These are phyloP conservation scores for Ascochyta viciae-villosae DNA, from an alignment of 2,329 filamentous ascomycete species.

Conservation along the genomic window DNA sequence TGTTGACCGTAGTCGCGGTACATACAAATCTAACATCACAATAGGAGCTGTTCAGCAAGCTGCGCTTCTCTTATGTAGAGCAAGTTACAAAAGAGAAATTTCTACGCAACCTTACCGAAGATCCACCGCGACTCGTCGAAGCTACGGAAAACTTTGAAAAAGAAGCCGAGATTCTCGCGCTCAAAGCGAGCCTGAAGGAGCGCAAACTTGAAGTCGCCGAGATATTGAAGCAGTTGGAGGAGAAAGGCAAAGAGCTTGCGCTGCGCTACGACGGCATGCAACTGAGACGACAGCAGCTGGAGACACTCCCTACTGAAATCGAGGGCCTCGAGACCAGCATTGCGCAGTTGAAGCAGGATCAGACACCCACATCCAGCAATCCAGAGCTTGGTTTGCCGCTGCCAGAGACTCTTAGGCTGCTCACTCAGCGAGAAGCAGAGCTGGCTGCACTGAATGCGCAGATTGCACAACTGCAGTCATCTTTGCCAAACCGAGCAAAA, in stretches of 20 bases:
- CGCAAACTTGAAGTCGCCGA: constrained; percentile 80
- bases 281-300: constrained; percentile 59
- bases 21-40: constrained; percentile 9
- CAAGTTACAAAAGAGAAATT: constrained; percentile 99
- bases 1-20: not conserved
- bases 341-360: constrained; percentile 51
- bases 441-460: constrained; percentile 52
- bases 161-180: constrained; percentile 66
- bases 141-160: constrained; percentile 73
- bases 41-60: constrained; percentile 90
- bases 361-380: constrained; percentile 45
- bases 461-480: constrained; percentile 61
- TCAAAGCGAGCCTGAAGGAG: constrained; percentile 78
- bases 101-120: constrained; percentile 87
- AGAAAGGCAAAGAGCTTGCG: constrained; percentile 64
- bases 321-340: constrained; percentile 60
- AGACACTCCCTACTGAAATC: constrained; percentile 60
- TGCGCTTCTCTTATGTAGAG: constrained; percentile 96
- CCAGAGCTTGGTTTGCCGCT: constrained; percentile 54
- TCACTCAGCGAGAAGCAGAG: constrained; percentile 52
- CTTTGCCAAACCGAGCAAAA: constrained; percentile 69
- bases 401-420: constrained; percentile 51
- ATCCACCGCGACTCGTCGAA: constrained; percentile 85
- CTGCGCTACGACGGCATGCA: constrained; percentile 64
- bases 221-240: constrained; percentile 76